phyloP scores from a whole-genome alignment of 2,329 filamentous ascomycete genomes.

The Chalara sp. region DNA sequence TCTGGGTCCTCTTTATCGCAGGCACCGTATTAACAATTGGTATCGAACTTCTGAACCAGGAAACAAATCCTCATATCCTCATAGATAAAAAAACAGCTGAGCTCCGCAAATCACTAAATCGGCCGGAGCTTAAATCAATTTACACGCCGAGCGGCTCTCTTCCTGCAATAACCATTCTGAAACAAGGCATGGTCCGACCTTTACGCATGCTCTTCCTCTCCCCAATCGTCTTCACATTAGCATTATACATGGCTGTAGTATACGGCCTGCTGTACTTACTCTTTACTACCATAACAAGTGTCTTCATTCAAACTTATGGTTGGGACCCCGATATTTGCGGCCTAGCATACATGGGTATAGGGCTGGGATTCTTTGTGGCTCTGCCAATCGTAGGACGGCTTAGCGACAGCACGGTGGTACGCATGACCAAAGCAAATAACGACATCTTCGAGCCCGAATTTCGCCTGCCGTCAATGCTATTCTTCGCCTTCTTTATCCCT shows the following conservation, averaged over 20 bases:
- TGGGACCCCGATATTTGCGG: constrained; percentile 33
- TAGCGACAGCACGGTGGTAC: constrained; percentile 37
- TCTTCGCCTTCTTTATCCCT: constrained; percentile 34
- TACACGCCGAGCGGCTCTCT: constrained; percentile 28
- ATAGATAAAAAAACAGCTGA: constrained; percentile 36
- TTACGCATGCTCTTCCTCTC: constrained; percentile 32
- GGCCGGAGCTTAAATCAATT: constrained; percentile 33
- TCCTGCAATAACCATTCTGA: background rate
- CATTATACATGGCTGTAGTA: constrained; percentile 69
- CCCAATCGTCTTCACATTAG: constrained; percentile 43
- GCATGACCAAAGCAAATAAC: constrained; percentile 35
- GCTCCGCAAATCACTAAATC: constrained; percentile 35
- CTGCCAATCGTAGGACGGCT: constrained; percentile 32
- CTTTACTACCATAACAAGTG: constrained; percentile 41
- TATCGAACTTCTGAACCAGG: constrained; percentile 34
- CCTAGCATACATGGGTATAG: constrained; percentile 36
- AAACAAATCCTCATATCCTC: constrained; percentile 42
- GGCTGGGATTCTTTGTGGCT: constrained; percentile 31
- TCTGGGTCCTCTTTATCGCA: constrained; percentile 41
- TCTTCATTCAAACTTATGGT: constrained; percentile 37
- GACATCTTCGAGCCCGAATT: constrained; percentile 29
- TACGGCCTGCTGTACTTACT: constrained; percentile 47
- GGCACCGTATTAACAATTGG: constrained; percentile 23
- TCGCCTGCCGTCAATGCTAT: constrained; percentile 35
- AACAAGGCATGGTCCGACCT: constrained; percentile 34